Conservation (phyloP, 2,329 filamentous ascomycete species). For the Phialemoniopsis sp. region DNA sequence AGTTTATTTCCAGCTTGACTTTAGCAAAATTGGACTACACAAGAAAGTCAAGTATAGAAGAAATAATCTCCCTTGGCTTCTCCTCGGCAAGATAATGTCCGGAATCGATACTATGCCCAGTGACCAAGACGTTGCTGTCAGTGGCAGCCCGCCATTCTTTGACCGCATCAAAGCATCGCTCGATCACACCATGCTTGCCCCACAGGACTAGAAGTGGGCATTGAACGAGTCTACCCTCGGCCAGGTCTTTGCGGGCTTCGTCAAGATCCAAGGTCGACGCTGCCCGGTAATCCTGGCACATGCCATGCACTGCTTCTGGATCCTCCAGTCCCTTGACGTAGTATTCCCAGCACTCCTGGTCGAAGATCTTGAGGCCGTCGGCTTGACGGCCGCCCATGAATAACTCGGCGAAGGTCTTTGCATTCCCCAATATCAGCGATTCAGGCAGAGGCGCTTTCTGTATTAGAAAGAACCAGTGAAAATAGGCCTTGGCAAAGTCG, state of each 20-base stretch:
- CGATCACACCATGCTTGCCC: slow-evolving; percentile 43
- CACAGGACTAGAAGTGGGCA: slow-evolving; percentile 46
- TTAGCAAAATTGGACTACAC: no score
- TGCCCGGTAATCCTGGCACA: slow-evolving; percentile 54
- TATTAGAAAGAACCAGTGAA: slow-evolving; percentile 57
- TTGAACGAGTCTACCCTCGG: slow-evolving; percentile 34
- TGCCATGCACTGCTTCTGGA: slow-evolving; percentile 35
- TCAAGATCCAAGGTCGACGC: slow-evolving; percentile 47
- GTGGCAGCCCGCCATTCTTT: slow-evolving; percentile 46
- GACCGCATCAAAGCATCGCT: slow-evolving; percentile 41
- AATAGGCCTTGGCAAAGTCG: slow-evolving; percentile 44
- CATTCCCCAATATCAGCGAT: slow-evolving; percentile 32
- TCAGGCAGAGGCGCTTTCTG: slow-evolving; percentile 48
- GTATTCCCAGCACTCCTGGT: slow-evolving; percentile 24
- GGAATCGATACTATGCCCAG: no score
- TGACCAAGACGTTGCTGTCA: slow-evolving; percentile 6
- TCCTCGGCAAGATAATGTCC: no score
- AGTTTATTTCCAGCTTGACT: no score
- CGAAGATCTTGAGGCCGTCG: slow-evolving; percentile 27
- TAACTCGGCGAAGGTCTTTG: slow-evolving; percentile 32
- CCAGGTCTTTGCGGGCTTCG: slow-evolving; percentile 39
- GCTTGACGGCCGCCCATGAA: slow-evolving; percentile 35
- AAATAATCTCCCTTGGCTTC: no score
- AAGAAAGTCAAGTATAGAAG: no score
- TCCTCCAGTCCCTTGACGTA: slow-evolving; percentile 39